These are phyloP conservation scores for Salix brachista DNA, from an alignment of 345 rosid genomes.

Conservation along the genomic window DNA sequence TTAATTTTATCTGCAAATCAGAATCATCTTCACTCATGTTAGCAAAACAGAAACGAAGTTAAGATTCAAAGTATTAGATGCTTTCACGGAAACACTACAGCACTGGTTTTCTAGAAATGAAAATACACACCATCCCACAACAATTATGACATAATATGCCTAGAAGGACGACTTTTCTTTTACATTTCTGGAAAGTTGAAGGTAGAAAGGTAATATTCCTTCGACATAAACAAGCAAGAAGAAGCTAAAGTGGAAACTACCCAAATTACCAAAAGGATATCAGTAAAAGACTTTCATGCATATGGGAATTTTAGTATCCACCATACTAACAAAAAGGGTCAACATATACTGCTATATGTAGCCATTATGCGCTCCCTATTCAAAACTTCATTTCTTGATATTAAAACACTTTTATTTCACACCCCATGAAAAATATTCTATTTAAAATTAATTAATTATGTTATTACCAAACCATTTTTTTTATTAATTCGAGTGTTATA, in stretches of 20 bases:
- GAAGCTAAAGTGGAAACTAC: background rate
- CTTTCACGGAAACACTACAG: background rate
- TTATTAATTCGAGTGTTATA: background rate
- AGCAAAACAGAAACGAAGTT: background rate
- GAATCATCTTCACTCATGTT: background rate
- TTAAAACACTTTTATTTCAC: background rate
- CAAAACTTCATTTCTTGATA: background rate
- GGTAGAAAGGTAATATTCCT: background rate
- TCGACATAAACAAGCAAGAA: background rate
- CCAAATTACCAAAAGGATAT: background rate
- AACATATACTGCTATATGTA: background rate
- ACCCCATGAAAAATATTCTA: background rate
- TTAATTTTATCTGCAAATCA: conserved; percentile 17
- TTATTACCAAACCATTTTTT: background rate
- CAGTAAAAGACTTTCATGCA: background rate
- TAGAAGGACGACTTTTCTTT: background rate
- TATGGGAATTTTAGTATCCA: background rate
- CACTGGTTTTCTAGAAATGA: background rate
- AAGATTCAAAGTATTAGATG: background rate
- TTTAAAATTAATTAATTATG: background rate
- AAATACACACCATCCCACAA: background rate
- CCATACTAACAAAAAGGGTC: background rate
- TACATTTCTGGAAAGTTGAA: background rate
- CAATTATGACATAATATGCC: background rate
- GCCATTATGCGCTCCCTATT: background rate